Evolutionary conservation across 768 basidiomycete species (phyloP).

Genomic region (Lentinula edodes): DNA sequence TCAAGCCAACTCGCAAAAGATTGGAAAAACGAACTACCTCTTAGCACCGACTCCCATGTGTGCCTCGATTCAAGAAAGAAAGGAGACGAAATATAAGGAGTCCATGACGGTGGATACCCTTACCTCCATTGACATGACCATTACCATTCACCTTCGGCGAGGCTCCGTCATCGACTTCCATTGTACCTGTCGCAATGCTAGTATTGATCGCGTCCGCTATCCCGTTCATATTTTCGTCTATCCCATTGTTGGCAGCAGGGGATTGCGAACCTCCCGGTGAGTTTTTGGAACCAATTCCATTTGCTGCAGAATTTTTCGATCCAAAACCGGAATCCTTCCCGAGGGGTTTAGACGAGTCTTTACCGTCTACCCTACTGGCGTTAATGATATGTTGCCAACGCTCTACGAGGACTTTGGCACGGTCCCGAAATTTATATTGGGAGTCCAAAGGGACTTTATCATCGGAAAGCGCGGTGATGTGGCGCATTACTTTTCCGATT

Average conservation of each 20-base stretch:
- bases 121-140: neutral
- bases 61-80: no score
- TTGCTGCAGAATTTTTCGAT: neutral
- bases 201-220: conserved; percentile 1
- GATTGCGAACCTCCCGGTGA: neutral
- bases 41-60: no score
- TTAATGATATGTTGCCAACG: conserved; percentile 60
- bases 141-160: neutral
- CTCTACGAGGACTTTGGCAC: conserved; percentile 64
- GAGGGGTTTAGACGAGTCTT: neutral
- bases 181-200: neutral
- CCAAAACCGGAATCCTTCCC: neutral
- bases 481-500: conserved; percentile 85
- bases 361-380: conserved; percentile 15
- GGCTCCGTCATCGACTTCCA: neutral
- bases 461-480: conserved; percentile 55
- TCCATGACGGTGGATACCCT: neutral
- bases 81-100: neutral
- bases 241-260: neutral
- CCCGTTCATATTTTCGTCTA: neutral
- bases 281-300: neutral
- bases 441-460: conserved; percentile 60
- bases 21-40: no score
- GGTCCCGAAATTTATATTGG: conserved; percentile 60
- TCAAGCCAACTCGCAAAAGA: no score